phyloP scores from a whole-genome alignment of 768 basidiomycete genomes.

The Termitomyces sp. region DNA sequence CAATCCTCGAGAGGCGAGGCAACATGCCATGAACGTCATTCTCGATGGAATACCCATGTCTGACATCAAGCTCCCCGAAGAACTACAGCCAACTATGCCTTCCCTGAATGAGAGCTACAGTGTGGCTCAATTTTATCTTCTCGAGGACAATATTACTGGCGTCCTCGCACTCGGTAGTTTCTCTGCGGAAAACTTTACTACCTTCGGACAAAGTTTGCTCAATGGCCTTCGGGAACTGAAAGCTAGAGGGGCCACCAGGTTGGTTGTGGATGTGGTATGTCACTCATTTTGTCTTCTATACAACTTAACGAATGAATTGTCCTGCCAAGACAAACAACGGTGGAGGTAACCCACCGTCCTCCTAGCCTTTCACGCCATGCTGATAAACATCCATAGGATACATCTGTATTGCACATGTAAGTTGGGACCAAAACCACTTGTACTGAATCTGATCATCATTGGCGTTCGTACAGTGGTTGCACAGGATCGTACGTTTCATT shows the following conservation, averaged over 20 bases:
- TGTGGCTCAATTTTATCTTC: slow-evolving; percentile 50
- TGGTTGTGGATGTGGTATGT: slow-evolving; percentile 56
- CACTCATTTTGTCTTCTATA: not conserved
- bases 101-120: slow-evolving; percentile 42
- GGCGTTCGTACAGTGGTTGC: slow-evolving; percentile 31
- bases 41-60: slow-evolving; percentile 40
- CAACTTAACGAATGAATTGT: not conserved
- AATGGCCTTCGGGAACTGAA: slow-evolving; percentile 42
- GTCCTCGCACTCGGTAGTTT: slow-evolving; percentile 59
- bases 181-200: slow-evolving; percentile 37
- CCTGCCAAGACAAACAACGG: slow-evolving; percentile 40
- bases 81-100: slow-evolving; percentile 30
- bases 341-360: slow-evolving; percentile 18
- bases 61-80: slow-evolving; percentile 36
- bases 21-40: slow-evolving; percentile 43
- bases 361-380: not conserved
- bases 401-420: slow-evolving; percentile 56
- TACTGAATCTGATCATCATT: not conserved
- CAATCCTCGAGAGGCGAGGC: slow-evolving; percentile 22
- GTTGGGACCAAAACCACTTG: slow-evolving; percentile 9
- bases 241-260: slow-evolving; percentile 37
- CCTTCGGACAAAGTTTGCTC: slow-evolving; percentile 38
- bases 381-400: slow-evolving; percentile 27
- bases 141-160: slow-evolving; percentile 46
- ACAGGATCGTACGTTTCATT: slow-evolving; percentile 32